Conservation (phyloP, 83 land plant genomes). For the Picea engelmannii region DNA sequence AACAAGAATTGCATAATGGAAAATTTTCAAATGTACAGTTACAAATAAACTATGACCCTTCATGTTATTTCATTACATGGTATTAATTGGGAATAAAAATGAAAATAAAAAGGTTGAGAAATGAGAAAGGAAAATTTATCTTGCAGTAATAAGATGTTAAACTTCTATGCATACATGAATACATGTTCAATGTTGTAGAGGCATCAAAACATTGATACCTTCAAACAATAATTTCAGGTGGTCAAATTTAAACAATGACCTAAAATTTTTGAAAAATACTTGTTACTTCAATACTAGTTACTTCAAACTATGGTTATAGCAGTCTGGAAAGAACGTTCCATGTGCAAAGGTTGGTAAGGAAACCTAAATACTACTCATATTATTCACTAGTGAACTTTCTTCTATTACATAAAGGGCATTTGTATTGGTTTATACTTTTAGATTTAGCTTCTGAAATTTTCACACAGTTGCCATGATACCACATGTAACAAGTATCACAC, state of each 20-base stretch:
- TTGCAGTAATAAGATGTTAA: neutral
- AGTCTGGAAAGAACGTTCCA: neutral
- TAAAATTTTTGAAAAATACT: neutral
- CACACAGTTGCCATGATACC: too few species aligned
- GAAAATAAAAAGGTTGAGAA: neutral
- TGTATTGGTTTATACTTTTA: too few species aligned
- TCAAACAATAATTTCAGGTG: neutral
- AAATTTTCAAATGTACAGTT: neutral
- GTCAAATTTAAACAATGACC: neutral
- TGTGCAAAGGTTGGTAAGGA: neutral
- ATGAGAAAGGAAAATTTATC: neutral
- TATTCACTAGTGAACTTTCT: conserved; percentile 43
- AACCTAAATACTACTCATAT: neutral
- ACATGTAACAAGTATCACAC: too few species aligned
- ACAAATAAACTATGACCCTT: neutral
- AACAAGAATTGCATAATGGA: neutral
- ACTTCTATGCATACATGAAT: neutral
- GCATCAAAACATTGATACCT: neutral
- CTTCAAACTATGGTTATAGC: neutral
- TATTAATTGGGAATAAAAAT: neutral
- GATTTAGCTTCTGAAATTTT: too few species aligned
- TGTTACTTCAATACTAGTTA: neutral
- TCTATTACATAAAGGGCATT: conserved; percentile 36
- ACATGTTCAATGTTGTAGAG: neutral
- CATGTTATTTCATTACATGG: neutral